phyloP scores from a whole-genome alignment of 345 rosid genomes.

The Murraya koenigii region DNA sequence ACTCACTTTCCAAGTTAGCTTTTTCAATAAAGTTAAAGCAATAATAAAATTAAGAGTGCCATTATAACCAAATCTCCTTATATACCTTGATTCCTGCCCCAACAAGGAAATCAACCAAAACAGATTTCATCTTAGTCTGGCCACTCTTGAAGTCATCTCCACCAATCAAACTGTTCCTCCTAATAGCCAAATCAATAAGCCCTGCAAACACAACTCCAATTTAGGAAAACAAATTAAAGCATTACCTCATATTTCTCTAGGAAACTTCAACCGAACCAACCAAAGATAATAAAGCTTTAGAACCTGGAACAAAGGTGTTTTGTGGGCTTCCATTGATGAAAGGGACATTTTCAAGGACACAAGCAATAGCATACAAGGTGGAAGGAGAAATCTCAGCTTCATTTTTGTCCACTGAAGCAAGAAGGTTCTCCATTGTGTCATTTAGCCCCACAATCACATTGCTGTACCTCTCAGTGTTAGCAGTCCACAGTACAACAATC shows the following conservation, averaged over 20 bases:
- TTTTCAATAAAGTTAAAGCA: neutral
- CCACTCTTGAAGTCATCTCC: constrained; percentile 99
- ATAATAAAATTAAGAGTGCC: neutral
- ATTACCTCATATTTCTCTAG: neutral
- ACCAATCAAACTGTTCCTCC: constrained; percentile 81
- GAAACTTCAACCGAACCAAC: neutral
- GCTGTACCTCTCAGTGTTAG: constrained; percentile 98
- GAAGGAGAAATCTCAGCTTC: constrained; percentile 97
- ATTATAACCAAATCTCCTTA: neutral
- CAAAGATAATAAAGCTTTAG: neutral
- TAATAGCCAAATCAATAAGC: constrained; percentile 85
- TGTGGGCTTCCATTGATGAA: constrained; percentile 99
- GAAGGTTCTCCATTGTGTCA: constrained; percentile 85
- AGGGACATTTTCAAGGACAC: constrained; percentile 81
- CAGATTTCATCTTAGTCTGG: constrained; percentile 98
- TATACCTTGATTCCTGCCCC: constrained; percentile 96
- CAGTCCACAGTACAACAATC: constrained; percentile 95
- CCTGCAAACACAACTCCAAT: constrained; percentile 38
- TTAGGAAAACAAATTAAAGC: neutral
- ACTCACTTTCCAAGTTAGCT: neutral
- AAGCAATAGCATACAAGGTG: constrained; percentile 84
- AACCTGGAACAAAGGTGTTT: constrained; percentile 98
- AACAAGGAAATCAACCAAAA: constrained; percentile 90
- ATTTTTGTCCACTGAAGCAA: constrained; percentile 74
- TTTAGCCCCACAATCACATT: constrained; percentile 79